A percentile compares a stretch with the other conserved stretches of the same genome.
These are phyloP conservation scores for Sambucus nigra DNA, from an alignment of 129 eudicot genomes.

Conservation along the genomic window DNA sequence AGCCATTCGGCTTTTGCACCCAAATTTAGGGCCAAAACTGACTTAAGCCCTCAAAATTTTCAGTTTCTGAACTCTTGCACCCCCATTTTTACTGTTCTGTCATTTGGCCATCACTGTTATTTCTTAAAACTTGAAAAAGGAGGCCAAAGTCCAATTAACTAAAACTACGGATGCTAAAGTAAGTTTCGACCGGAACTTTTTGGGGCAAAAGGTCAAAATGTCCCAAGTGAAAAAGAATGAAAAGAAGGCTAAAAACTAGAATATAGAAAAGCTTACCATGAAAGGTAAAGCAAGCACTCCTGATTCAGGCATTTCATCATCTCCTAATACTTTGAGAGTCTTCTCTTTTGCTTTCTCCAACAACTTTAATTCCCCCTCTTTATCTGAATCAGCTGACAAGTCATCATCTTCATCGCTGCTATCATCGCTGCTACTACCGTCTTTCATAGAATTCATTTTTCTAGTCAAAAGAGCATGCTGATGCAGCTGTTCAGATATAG, in stretches of 20 bases:
- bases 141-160: too few species aligned
- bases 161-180: too few species aligned
- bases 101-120: too few species aligned
- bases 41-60: too few species aligned
- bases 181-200: too few species aligned
- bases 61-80: too few species aligned
- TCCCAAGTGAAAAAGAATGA: not conserved
- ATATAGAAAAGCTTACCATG: constrained; percentile 50
- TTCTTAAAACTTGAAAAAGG: too few species aligned
- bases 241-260: constrained; percentile 1
- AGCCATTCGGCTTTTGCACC: too few species aligned
- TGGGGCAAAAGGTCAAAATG: too few species aligned
- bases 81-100: too few species aligned
- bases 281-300: constrained; percentile 89
- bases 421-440: constrained; percentile 57
- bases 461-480: constrained; percentile 67
- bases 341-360: constrained; percentile 66
- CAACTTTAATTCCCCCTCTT: constrained; percentile 41
- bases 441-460: constrained; percentile 73
- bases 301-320: constrained; percentile 70
- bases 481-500: constrained; percentile 84
- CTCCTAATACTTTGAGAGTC: constrained; percentile 53
- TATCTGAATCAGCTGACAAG: constrained; percentile 37
- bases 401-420: constrained; percentile 50
- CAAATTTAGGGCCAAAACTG: too few species aligned